Percentiles rank a stretch among this genome's conserved stretches.
These are phyloP conservation scores for Heterobasidion irregulare DNA, from an alignment of 1,284 basidiomycete genomes.

Conservation along the genomic window DNA sequence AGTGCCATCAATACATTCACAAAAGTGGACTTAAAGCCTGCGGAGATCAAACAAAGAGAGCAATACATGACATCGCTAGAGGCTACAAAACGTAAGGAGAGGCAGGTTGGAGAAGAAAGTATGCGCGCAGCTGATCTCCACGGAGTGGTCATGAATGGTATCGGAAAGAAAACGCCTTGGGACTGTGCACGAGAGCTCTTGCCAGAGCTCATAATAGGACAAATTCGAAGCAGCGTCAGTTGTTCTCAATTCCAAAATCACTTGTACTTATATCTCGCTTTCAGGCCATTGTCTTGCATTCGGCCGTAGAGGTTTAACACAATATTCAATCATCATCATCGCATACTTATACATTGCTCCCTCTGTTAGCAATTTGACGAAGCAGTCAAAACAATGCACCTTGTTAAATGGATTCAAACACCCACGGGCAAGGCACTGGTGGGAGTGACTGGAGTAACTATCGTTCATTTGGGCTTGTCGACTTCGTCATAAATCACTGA, in stretches of 20 bases:
- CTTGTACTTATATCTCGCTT: not conserved
- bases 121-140: no score
- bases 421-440: not conserved
- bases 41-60: not conserved
- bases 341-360: not conserved
- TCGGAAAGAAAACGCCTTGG: not conserved
- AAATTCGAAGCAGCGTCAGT: slow-evolving; percentile 2
- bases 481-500: not conserved
- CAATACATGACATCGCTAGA: not conserved
- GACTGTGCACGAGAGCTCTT: not conserved
- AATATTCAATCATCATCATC: not conserved
- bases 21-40: not conserved
- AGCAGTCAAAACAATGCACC: not conserved
- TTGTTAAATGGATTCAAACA: not conserved
- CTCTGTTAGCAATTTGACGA: not conserved
- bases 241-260: not conserved
- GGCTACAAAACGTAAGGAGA: not conserved
- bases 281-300: no score
- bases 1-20: not conserved
- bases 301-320: no score
- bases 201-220: not conserved
- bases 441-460: not conserved
- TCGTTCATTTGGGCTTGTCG: not conserved
- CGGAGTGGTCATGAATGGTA: not conserved
- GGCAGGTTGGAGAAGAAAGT: not conserved